Evolutionary conservation across 495 filamentous ascomycete genomes (phyloP).

Genomic region (Hypoxylon subgilvum): DNA sequence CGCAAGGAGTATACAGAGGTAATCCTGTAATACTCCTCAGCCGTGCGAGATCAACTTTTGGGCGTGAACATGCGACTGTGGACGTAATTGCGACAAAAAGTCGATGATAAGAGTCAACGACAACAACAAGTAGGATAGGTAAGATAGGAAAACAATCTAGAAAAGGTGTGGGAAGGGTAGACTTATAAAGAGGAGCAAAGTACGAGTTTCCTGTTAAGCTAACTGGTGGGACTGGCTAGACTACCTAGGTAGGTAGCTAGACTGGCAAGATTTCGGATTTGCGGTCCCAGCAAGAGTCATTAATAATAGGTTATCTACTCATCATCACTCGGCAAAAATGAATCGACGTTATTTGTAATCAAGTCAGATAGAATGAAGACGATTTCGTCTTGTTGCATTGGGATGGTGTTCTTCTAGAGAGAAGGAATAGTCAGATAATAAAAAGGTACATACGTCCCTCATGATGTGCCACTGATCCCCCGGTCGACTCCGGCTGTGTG

Average conservation of each 20-base stretch:
- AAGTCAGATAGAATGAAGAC: constrained; percentile 12
- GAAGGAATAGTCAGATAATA: no score
- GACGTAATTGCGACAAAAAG: constrained; percentile 31
- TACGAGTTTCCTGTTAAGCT: no score
- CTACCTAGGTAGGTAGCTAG: not conserved
- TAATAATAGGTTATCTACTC: constrained; percentile 20
- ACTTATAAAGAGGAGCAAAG: not conserved
- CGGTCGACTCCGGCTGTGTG: constrained; percentile 11
- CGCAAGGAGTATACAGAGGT: constrained; percentile 67
- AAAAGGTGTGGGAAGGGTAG: constrained; percentile 13
- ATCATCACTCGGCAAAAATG: not conserved
- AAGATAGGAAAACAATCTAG: not conserved
- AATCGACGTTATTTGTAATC: no score
- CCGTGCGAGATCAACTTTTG: constrained; percentile 53
- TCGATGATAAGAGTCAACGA: constrained; percentile 11
- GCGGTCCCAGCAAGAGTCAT: constrained; percentile 5
- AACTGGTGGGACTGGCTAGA: no score
- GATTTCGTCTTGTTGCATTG: not conserved
- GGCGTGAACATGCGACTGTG: constrained; percentile 43
- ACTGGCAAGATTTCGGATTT: constrained; percentile 20
- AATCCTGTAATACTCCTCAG: constrained; percentile 66
- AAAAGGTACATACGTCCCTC: constrained; percentile 14
- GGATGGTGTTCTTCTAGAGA: not conserved
- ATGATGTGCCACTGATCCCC: constrained; percentile 21
- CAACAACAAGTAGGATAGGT: not conserved